A percentile compares a stretch with the other conserved stretches of the same genome.
phyloP scores from a whole-genome alignment of 805 yeast species.

The Lipomyces oligophaga region DNA sequence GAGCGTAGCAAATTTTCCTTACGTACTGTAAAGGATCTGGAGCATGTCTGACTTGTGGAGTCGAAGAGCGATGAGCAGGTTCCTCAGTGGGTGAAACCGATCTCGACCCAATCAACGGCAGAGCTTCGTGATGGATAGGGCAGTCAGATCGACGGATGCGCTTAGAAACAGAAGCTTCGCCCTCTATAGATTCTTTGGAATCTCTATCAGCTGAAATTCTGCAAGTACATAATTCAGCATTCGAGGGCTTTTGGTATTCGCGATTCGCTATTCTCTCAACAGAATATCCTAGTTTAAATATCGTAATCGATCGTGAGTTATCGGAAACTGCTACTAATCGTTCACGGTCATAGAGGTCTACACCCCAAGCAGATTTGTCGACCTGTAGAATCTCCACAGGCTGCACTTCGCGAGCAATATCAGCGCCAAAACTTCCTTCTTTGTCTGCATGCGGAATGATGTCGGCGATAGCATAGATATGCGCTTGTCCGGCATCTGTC shows the following conservation, averaged over 20 bases:
- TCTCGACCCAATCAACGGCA: neutral
- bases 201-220: no score
- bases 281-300: slow-evolving; percentile 16
- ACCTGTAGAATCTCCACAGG: slow-evolving; percentile 21
- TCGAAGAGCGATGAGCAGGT: slow-evolving; percentile 1
- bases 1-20: slow-evolving; percentile 15
- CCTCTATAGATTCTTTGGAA: no score
- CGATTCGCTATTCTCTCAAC: no score
- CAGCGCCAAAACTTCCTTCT: slow-evolving; percentile 11
- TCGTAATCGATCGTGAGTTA: slow-evolving; percentile 18
- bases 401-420: neutral
- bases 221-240: no score
- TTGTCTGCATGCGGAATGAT: neutral
- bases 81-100: neutral
- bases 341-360: slow-evolving; percentile 18
- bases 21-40: slow-evolving; percentile 3
- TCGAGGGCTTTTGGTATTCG: neutral
- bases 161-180: no score
- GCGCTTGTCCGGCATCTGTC: slow-evolving; percentile 24
- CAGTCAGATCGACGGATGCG: neutral
- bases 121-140: neutral
- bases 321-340: slow-evolving; percentile 20
- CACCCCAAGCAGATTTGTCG: slow-evolving; percentile 25
- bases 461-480: slow-evolving; percentile 14
- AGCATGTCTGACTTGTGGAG: slow-evolving; percentile 2